Conservation (phyloP, 2,329 filamentous ascomycete species). For the Exserohilum rostratum region DNA sequence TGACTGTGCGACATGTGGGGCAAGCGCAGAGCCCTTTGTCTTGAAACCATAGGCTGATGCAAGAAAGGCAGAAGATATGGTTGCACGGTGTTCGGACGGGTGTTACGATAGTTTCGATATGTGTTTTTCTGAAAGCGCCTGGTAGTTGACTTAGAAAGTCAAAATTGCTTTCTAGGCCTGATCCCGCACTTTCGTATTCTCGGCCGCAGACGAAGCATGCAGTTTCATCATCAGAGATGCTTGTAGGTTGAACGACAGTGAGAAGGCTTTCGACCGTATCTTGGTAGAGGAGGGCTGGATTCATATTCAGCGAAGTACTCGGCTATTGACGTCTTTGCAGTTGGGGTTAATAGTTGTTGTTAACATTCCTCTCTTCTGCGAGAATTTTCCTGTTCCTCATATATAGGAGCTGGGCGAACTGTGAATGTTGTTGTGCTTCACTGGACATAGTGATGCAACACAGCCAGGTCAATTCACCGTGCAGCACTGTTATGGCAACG, state of each 20-base stretch:
- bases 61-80: slow-evolving; percentile 4
- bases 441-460: not conserved
- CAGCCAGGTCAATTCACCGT: not conserved
- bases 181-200: not conserved
- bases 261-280: slow-evolving; percentile 5
- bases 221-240: not conserved
- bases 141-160: slow-evolving; percentile 4
- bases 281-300: not conserved
- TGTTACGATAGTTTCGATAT: not conserved
- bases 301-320: not conserved
- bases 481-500: no score
- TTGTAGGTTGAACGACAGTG: not conserved
- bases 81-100: slow-evolving; percentile 4
- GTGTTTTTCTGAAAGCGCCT: not conserved
- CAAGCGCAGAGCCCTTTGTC: not conserved
- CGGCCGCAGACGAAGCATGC: not conserved
- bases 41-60: slow-evolving; percentile 8
- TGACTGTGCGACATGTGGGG: slow-evolving; percentile 12
- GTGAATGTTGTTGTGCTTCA: no score
- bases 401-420: not conserved
- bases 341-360: not conserved
- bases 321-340: not conserved
- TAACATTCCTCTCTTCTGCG: not conserved
- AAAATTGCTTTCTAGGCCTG: not conserved
- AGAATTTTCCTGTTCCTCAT: not conserved